Conservation (phyloP, 2,329 filamentous ascomycete genomes). For the Ophiognomonia clavigignenti-juglandacearum region DNA sequence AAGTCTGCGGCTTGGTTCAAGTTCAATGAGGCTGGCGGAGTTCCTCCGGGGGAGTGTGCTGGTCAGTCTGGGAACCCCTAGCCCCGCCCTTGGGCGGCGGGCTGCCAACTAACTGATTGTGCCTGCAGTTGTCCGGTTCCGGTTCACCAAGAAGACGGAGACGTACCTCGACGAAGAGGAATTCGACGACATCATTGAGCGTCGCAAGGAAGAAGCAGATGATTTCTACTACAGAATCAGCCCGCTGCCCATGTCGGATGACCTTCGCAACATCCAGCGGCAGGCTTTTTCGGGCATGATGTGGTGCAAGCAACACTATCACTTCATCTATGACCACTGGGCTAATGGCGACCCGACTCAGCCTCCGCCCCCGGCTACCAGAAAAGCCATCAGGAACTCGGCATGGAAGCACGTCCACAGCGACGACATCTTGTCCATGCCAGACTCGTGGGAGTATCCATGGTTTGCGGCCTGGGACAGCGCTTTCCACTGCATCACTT, state of each 20-base stretch:
- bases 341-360: slow-evolving; percentile 87
- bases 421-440: slow-evolving; percentile 95
- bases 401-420: slow-evolving; percentile 95
- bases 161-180: slow-evolving; percentile 85
- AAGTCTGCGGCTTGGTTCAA: slow-evolving; percentile 89
- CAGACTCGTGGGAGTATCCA: slow-evolving; percentile 97
- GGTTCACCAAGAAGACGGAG: slow-evolving; percentile 70
- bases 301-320: slow-evolving; percentile 97
- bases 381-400: slow-evolving; percentile 77
- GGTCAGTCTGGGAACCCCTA: too few species aligned
- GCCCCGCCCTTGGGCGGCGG: too few species aligned
- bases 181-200: slow-evolving; percentile 87
- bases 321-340: slow-evolving; percentile 98
- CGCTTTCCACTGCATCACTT: slow-evolving; percentile 91
- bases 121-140: slow-evolving; percentile 74
- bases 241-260: slow-evolving; percentile 87
- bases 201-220: slow-evolving; percentile 82
- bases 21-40: slow-evolving; percentile 85
- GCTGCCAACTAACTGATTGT: background rate
- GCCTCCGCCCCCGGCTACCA: slow-evolving; percentile 75
- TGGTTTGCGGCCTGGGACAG: slow-evolving; percentile 98
- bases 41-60: slow-evolving; percentile 85
- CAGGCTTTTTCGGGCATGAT: slow-evolving; percentile 96
- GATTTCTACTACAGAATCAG: slow-evolving; percentile 95
- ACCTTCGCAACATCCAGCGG: slow-evolving; percentile 89